Conservation (phyloP, 169 alveolate genomes). For the Eimeria brunetti region DNA sequence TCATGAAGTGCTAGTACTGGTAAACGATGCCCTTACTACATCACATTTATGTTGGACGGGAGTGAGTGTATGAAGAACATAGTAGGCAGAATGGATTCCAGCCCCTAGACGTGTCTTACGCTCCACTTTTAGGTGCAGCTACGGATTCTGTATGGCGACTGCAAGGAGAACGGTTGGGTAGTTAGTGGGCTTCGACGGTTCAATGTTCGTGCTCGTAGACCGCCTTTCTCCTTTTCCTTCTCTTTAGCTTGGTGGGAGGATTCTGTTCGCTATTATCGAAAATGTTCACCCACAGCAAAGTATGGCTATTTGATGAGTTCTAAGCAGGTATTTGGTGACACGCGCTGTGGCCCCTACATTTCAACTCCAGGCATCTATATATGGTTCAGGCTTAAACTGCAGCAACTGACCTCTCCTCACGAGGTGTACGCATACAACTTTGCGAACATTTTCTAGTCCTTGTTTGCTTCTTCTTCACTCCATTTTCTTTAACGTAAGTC, state of each 20-base stretch:
- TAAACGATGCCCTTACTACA: not conserved
- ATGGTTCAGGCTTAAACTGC: not conserved
- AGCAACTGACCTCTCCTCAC: not conserved
- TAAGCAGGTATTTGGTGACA: not conserved
- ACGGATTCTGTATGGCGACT: not conserved
- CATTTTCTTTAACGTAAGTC: not conserved
- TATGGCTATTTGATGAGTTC: not conserved
- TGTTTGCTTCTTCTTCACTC: not conserved
- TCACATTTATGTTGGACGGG: not conserved
- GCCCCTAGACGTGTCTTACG: not conserved
- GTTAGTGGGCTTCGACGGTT: not conserved
- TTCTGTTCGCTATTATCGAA: not conserved
- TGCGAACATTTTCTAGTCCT: too few species aligned
- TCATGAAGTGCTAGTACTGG: not conserved
- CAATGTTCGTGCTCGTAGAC: not conserved
- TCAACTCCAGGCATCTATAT: not conserved
- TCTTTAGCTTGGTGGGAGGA: not conserved
- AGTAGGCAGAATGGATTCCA: not conserved
- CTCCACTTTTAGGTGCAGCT: not conserved
- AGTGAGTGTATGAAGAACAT: not conserved
- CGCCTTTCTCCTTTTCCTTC: not conserved
- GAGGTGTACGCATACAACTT: not conserved
- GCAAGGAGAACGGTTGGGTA: not conserved
- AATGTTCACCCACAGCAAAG: not conserved
- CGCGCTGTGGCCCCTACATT: not conserved